Base-by-base conservation (phyloP, 768 basidiomycete genomes). In the Naematelia encephala region DNA sequence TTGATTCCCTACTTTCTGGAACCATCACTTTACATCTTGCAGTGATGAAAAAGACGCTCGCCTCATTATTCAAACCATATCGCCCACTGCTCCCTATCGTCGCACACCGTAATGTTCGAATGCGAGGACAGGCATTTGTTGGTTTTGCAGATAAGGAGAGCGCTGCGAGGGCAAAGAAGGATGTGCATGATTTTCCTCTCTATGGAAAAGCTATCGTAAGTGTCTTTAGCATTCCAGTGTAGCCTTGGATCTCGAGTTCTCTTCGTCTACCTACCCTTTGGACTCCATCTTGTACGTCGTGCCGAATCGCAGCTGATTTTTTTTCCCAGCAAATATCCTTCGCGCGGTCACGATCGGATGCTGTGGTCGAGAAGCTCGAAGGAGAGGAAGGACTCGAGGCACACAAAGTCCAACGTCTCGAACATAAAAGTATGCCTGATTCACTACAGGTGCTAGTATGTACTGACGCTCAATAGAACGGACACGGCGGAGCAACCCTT, bases 101-200 rank as follows among this genome's bases (percentile, higher is more conserved):
- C 19, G 92, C 93, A 10, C 96, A 99, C 77, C 79, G 82, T 53
- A 98, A 96, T 80, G 79, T 99, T 60, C 86, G 96, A 39, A 99
- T 99, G 96, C 84, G 96, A 39, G 96, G 96, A 14, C 96, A 99
- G 79, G 96, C 96, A 2, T 99, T 99, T 74, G 90, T 99, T 34
- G 91, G 90, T 34, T 96, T 99, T 77, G 82, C 82, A 57, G 85
- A 85, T 29, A 81, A 85, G 53, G 91, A 97, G 58, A 83, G 84
- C 57, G 96, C 96, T 30, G 82, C 83, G 70, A 88, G 87, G 77
- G 94, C 94, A 5, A 82, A 89, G 83, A 90, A 84, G 80, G 96
- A 99, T 77, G 91, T 97, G 42, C 83, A 86, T 60, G 85, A 91
- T 34, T 98, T 99, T 76, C 96, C 96, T 14, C 76, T 99, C 49